Evolutionary conservation across 495 filamentous ascomycete species (phyloP).

Genomic region (Cryomyces minteri): DNA sequence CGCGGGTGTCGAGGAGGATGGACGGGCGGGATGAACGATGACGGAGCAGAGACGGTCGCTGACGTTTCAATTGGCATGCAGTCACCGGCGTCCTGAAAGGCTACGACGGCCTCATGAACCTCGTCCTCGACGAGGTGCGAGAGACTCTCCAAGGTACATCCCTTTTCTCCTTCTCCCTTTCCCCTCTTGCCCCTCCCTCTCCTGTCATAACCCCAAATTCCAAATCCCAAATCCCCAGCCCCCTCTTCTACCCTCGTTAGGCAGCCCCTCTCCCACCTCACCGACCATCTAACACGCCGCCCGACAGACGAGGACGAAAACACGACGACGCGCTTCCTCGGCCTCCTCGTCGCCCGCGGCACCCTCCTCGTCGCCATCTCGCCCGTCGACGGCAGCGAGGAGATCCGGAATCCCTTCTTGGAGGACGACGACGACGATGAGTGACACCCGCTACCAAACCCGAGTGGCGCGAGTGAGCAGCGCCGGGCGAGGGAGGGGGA

Average conservation of each 20-base stretch:
- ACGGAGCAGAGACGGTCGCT: background rate
- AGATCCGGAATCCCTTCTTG: conserved; percentile 86
- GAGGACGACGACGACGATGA: conserved; percentile 32
- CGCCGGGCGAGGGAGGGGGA: too few relatives aligned
- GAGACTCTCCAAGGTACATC: conserved; percentile 65
- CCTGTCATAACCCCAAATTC: background rate
- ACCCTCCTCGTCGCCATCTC: conserved; percentile 85
- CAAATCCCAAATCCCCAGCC: too few relatives aligned
- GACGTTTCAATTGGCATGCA: conserved; percentile 18
- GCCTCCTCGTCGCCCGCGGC: conserved; percentile 80
- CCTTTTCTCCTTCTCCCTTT: background rate
- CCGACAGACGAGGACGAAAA: conserved; percentile 76
- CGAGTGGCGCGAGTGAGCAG: too few relatives aligned
- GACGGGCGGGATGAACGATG: background rate
- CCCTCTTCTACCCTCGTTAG: background rate
- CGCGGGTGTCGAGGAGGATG: too few relatives aligned
- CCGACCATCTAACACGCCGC: background rate
- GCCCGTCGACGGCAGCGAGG: conserved; percentile 83
- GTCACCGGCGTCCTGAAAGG: conserved; percentile 82
- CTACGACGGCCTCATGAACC: conserved; percentile 92
- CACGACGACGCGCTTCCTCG: conserved; percentile 62
- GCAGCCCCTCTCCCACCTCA: background rate
- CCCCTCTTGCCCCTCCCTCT: conserved; percentile 4
- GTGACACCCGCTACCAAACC: background rate
- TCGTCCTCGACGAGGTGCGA: conserved; percentile 87